Conservation (phyloP, 2,329 filamentous ascomycete genomes). For the Hypoxylon rubiginosum region DNA sequence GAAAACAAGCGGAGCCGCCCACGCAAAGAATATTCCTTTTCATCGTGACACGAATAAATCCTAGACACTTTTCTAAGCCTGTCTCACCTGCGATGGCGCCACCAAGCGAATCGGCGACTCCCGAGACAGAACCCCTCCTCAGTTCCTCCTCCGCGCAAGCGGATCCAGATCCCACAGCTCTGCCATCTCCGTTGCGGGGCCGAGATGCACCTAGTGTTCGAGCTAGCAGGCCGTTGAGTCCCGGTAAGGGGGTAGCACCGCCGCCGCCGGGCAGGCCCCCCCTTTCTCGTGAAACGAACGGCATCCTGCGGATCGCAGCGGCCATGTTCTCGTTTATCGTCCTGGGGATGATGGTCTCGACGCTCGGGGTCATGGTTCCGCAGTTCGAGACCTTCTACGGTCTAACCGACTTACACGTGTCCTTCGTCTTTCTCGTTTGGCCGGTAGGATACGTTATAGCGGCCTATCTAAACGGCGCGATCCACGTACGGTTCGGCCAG, state of each 20-base stretch:
- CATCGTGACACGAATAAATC: background rate
- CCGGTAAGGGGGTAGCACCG: slow-evolving; percentile 5
- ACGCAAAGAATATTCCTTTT: background rate
- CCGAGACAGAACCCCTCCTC: slow-evolving; percentile 29
- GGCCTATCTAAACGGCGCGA: slow-evolving; percentile 54
- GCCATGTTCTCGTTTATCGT: slow-evolving; percentile 44
- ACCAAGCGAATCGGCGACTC: background rate
- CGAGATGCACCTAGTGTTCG: background rate
- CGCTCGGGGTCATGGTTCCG: slow-evolving; percentile 52
- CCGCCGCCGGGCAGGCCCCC: background rate
- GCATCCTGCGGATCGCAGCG: slow-evolving; percentile 27
- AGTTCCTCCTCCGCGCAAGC: background rate
- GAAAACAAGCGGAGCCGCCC: background rate
- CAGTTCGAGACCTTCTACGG: slow-evolving; percentile 56
- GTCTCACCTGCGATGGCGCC: slow-evolving; percentile 12
- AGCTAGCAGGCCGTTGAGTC: slow-evolving; percentile 1
- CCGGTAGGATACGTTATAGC: slow-evolving; percentile 60
- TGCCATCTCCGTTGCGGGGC: background rate
- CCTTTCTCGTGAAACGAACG: slow-evolving; percentile 1
- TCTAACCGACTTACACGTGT: slow-evolving; percentile 59
- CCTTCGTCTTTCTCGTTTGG: slow-evolving; percentile 59
- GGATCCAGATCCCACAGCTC: background rate
- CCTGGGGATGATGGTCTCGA: slow-evolving; percentile 47
- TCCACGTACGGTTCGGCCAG: slow-evolving; percentile 59
- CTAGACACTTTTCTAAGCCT: background rate